Base-by-base conservation (phyloP, 1,139 yeast species). In the Suhomyces bokatorum region DNA sequence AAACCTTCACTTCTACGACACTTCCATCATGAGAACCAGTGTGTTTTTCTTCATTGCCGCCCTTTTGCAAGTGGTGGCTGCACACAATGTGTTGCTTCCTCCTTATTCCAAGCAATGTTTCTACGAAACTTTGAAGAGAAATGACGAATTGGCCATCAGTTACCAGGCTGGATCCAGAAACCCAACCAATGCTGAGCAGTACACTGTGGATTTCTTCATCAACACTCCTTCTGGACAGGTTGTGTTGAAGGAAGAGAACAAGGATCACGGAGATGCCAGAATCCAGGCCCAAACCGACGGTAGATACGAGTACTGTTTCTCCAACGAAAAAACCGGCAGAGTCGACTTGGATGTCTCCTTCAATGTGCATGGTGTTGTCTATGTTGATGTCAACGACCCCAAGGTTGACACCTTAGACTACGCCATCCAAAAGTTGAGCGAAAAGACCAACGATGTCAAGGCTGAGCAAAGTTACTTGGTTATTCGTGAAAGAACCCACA, bases 81-180 rank as follows among this genome's bases (percentile, higher is more conserved):
- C 95, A 1, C 97, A 89, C 66, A 89, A 87, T 57, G 93, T 88
- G 37, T 74, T 87, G 51, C 73, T 90, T 47, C 87, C 91, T n/a
- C 83, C 97, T 22, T 77, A 85, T 59, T 95, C 96, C 29, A 85
- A 85, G 61, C 86, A 87, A 63, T 93, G 99, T 68, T 93, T 89
- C 69, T 88, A 78, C 60, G 99, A 93, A 64, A 77, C 77, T 47
- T 77, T 93, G 69, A 87, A 83, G 63, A 76, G 76, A 56, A 87
- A 88, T 55, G 99, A 93, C 68, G 91, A 87, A 66, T 74, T 93
- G 58, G 87, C 96, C 20, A 84, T 93, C 49, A 79, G 90, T 43
- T 93, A 86, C 79, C 99, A 93, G 70, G 95, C 88, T 39, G 98
- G 98, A 51, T 89, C 93, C 59, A 81, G 97, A 67, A 85, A 88